phyloP scores from a whole-genome alignment of 805 yeast genomes.

The Candida sphagnicola region DNA sequence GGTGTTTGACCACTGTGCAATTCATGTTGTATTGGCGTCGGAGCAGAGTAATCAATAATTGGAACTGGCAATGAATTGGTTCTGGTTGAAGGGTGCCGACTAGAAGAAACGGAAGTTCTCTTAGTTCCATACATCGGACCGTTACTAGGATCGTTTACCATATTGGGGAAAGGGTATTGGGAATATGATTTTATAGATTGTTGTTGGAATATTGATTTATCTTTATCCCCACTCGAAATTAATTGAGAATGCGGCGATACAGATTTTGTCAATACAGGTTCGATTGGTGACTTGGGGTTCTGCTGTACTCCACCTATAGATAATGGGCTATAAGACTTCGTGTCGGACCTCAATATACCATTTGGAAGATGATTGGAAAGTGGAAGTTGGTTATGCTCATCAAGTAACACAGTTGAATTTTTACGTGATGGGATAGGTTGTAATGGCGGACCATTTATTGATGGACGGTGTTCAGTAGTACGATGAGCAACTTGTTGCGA shows the following conservation, averaged over 20 bases:
- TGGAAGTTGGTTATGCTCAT: conserved; percentile 6
- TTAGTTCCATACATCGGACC: neutral
- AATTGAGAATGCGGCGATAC: conserved; percentile 2
- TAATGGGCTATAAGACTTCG: conserved; percentile 15
- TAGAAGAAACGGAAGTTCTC: neutral
- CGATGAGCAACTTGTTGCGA: conserved; percentile 5
- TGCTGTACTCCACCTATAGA: conserved; percentile 10
- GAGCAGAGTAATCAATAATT: conserved; percentile 9
- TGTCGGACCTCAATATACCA: conserved; percentile 9
- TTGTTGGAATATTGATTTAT: neutral
- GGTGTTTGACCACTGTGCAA: neutral
- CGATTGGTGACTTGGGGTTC: neutral
- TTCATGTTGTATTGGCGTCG: conserved; percentile 3
- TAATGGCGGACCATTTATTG: conserved; percentile 21
- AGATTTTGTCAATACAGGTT: neutral
- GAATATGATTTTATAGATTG: conserved; percentile 5
- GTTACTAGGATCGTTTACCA: conserved; percentile 6
- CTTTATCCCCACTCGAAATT: neutral
- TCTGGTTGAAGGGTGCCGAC: conserved; percentile 6
- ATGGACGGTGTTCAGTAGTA: conserved; percentile 8
- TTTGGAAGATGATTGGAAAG: conserved; percentile 7
- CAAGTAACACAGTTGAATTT: conserved; percentile 7
- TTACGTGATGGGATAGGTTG: conserved; percentile 25
- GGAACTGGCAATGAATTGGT: conserved; percentile 21
- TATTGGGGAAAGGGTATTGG: conserved; percentile 16